Conservation (phyloP, 495 filamentous ascomycete genomes). For the Penicillium maclennaniae region DNA sequence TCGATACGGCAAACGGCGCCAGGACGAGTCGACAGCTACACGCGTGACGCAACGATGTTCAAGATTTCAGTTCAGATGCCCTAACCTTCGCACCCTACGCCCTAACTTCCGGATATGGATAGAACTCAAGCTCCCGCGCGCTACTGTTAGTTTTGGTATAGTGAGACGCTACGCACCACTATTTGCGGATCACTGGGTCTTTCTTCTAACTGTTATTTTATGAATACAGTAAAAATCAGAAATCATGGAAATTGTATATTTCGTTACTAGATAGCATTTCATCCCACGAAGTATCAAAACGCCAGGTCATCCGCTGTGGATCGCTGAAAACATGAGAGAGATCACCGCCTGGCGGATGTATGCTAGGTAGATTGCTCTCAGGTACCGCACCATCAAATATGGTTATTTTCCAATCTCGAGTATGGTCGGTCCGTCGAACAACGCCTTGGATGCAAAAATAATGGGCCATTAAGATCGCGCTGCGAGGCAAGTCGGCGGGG, state of each 20-base stretch:
- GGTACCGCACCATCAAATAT: slow-evolving; percentile 15
- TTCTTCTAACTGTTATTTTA: background rate
- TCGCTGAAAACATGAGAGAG: slow-evolving; percentile 27
- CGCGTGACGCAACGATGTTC: slow-evolving; percentile 9
- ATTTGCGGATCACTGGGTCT: background rate
- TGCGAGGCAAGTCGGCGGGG: background rate
- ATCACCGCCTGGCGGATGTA: slow-evolving; percentile 15
- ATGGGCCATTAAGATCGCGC: slow-evolving; percentile 14
- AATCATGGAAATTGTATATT: slow-evolving; percentile 8
- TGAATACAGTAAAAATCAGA: background rate
- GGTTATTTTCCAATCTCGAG: slow-evolving; percentile 8
- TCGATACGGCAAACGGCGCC: background rate
- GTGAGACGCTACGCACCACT: background rate
- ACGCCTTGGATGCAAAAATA: slow-evolving; percentile 15
- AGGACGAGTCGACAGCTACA: background rate
- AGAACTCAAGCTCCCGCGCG: background rate
- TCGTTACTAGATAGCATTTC: slow-evolving; percentile 12
- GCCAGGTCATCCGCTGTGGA: slow-evolving; percentile 18
- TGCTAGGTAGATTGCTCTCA: slow-evolving; percentile 19
- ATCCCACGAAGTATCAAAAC: slow-evolving; percentile 22
- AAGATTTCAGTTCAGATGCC: slow-evolving; percentile 16
- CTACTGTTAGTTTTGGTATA: background rate
- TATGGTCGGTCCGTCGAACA: slow-evolving; percentile 8
- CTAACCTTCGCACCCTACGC: slow-evolving; percentile 33
- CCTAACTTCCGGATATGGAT: slow-evolving; percentile 28